Base-by-base conservation (phyloP, 1,284 basidiomycete genomes). In the Rhodotorula sp. region DNA sequence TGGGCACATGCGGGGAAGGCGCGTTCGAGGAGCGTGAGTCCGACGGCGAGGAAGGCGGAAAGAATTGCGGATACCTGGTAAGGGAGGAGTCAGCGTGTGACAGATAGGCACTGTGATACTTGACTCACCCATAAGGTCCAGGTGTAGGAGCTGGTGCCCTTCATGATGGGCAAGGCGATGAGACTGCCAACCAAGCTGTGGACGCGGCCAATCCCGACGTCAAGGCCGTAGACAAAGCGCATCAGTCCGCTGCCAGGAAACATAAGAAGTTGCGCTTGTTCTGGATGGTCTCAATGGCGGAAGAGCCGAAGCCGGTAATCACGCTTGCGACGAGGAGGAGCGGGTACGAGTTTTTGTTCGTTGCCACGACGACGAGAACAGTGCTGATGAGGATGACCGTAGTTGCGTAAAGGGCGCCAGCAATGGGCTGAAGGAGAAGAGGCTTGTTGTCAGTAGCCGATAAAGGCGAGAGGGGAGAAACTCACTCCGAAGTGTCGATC, bases 131-230 rank as follows among this genome's bases (percentile, higher is more conserved):
- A n/a, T n/a, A n/a, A n/a, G n/a, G n/a, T n/a, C n/a, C n/a, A n/a
- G 81, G 70, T 49, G 11, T n/a, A 54, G 19, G 52, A 19, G 10
- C 79, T 80, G n/a, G 79, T 80, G 53, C 77, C 68, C 27, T 80
- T 67, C 7, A 72, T 76, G 70, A 82, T 79, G 3, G 81, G 82
- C 2, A 82, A 76, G 0, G 81, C 77, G 10, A 77, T 76, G 3
- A 77, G 66, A 61, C 74, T 76, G 36, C 76, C 75, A 46, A 72
- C 67, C 13, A 72, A 44, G 58, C 54, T 60, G 34, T 46, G 65
- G 4, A 76, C 67, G 2, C 78, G 67, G 0, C 79, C 79, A 58
- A 80, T 76, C 4, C 77, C 77, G 44, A 80, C 78, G 64, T 80
- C 79, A n/a, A 78, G 64, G 3, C 79, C 79, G 56, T 76, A 77